phyloP scores from a whole-genome alignment of 148 eudicot species.

The Nepenthes gracilis region DNA sequence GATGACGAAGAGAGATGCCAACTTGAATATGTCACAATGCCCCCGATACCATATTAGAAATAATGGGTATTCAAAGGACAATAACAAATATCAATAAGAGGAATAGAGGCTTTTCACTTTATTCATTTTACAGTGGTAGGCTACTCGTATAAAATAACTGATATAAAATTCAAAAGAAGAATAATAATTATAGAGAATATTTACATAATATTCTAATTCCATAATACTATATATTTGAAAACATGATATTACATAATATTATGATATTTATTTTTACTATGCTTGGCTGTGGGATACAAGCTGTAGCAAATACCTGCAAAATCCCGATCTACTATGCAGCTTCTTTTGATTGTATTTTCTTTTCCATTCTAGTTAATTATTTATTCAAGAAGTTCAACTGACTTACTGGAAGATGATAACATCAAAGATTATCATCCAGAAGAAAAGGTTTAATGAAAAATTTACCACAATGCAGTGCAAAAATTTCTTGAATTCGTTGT shows the following conservation, averaged over 20 bases:
- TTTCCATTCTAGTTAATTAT: conserved; percentile 70
- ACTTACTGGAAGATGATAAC: neutral
- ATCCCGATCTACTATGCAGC: conserved; percentile 84
- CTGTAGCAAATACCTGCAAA: conserved; percentile 77
- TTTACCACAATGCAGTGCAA: conserved; percentile 79
- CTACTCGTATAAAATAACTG: too few relatives aligned
- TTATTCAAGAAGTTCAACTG: neutral
- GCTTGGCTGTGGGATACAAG: conserved; percentile 34
- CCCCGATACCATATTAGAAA: too few relatives aligned
- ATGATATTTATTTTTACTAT: neutral
- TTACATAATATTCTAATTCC: neutral
- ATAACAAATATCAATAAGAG: too few relatives aligned
- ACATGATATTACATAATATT: too few relatives aligned
- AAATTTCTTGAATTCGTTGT: conserved; percentile 49
- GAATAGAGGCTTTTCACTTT: too few relatives aligned
- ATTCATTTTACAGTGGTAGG: too few relatives aligned
- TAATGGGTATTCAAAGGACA: too few relatives aligned
- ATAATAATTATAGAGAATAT: conserved; percentile 1
- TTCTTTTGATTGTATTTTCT: conserved; percentile 71
- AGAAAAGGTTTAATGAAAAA: neutral
- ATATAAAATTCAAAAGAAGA: too few relatives aligned
- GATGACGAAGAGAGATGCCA: too few relatives aligned
- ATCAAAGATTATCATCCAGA: neutral
- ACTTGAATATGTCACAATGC: too few relatives aligned
- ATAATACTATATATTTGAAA: too few relatives aligned